Conservation (phyloP, 805 yeast genomes). For the Yamadazyma nakazawae region DNA sequence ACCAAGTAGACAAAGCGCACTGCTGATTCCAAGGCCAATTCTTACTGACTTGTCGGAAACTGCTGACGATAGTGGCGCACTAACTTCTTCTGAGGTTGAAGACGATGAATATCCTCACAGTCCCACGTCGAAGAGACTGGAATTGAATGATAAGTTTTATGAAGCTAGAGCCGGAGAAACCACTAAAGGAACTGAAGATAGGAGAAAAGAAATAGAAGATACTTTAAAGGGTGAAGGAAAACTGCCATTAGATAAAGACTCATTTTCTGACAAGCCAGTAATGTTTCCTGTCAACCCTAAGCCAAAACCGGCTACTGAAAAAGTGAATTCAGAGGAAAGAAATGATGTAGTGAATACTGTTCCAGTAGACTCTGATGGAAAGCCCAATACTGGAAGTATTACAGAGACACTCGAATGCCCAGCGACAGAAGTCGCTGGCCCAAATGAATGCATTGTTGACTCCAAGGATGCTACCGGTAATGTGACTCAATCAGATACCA, state of each 20-base stretch:
- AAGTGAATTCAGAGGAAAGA: neutral
- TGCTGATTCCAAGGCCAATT: slow-evolving; percentile 10
- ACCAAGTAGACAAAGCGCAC: neutral
- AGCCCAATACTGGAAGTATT: neutral
- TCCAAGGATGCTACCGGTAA: neutral
- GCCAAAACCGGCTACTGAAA: neutral
- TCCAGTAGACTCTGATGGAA: neutral
- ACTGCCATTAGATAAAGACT: neutral
- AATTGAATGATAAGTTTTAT: slow-evolving; percentile 2
- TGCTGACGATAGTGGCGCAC: slow-evolving; percentile 9
- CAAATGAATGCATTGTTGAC: too few relatives aligned
- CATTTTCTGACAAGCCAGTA: too few relatives aligned
- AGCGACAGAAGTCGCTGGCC: neutral
- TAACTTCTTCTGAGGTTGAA: slow-evolving; percentile 6
- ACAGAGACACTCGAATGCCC: neutral
- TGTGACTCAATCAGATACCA: neutral
- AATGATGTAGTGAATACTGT: too few relatives aligned
- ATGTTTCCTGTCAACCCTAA: too few relatives aligned
- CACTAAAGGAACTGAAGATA: neutral
- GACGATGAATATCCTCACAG: slow-evolving; percentile 9
- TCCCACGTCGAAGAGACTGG: slow-evolving; percentile 10
- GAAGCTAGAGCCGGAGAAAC: slow-evolving; percentile 2
- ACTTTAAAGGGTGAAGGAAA: neutral
- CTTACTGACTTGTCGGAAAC: slow-evolving; percentile 12
- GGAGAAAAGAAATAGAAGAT: neutral